Evolutionary conservation across 164 flowering plant species (phyloP), one percentile per base, ranked within the genome.

Genomic region (Stephania japonica): DNA sequence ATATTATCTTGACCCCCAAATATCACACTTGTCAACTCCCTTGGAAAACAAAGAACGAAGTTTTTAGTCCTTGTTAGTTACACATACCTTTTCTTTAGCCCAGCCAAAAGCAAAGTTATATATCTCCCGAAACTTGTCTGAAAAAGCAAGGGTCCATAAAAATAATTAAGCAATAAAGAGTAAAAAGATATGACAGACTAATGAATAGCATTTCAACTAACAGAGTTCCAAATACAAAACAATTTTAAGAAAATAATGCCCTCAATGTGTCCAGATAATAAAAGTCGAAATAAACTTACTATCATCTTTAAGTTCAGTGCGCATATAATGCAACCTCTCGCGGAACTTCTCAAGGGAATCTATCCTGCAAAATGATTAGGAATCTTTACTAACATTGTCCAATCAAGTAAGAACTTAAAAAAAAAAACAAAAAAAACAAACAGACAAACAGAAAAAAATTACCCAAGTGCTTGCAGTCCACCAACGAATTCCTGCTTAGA

Each of bases 1-100:
- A 16, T 47, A 7, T 16, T n/a, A 56, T 6, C 7, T 16, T 56
- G 21, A 19, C 19, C 5, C 62, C 62, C 62, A 44, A 44, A 8
- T 44, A 47, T 47, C 16, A 2, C 53, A 47, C 12, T 47, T 47
- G 0, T 16, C 53, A 56, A 56, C 18, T 56, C 21, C 21, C 19
- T 56, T 56, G 56, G 49, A 42, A 25, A 56, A 21, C 71, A 62
- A 49, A 7, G 26, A n/a, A 26, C 50, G 13, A 38, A 23, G 2
- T 32, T 32, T 4, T 32, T 32, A 32, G 38, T 32, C 38, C 32
- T 38, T 8, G 14, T 23, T n/a, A 42, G 32, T 1, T 7, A 47
- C 19, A 44, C 68, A 50, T 84, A 96, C 98, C 97, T 96, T 96
- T 84, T 93, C 99, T 84, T 88, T 91, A 70, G 99, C 99, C 99